phyloP scores from a whole-genome alignment of 176 grass and related monocot genomes.

The Chloris gayana region DNA sequence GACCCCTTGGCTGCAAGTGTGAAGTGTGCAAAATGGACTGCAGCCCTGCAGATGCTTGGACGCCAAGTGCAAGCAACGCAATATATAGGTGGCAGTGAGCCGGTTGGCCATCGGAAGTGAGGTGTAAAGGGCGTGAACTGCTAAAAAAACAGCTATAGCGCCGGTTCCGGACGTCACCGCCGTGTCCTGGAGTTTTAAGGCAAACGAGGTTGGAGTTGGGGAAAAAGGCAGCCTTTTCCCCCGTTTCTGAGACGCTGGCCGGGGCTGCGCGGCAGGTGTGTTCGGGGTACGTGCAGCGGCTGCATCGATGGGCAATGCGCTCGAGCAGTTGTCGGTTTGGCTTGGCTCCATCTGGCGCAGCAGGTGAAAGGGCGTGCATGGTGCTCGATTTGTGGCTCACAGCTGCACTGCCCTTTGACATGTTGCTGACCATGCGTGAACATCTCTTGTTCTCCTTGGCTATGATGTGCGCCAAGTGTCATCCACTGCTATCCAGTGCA shows the following conservation, averaged over 20 bases:
- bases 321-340: not conserved
- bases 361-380: not conserved
- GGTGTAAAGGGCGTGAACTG: not conserved
- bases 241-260: not conserved
- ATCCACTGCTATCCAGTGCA: no score
- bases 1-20: not conserved
- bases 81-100: not conserved
- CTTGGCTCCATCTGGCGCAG: not conserved
- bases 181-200: not conserved
- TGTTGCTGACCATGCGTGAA: not conserved
- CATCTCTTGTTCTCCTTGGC: not conserved
- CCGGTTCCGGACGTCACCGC: slow-evolving; percentile 7
- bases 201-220: not conserved
- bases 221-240: not conserved
- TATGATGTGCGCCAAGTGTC: no score
- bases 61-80: not conserved
- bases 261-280: not conserved
- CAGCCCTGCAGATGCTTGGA: not conserved
- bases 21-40: not conserved
- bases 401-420: not conserved
- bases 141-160: not conserved
- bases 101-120: not conserved
- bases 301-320: not conserved
- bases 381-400: not conserved
- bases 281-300: not conserved